phyloP scores from a whole-genome alignment of 371 early-diverging fungal species.

The Rhizopus delemar region DNA sequence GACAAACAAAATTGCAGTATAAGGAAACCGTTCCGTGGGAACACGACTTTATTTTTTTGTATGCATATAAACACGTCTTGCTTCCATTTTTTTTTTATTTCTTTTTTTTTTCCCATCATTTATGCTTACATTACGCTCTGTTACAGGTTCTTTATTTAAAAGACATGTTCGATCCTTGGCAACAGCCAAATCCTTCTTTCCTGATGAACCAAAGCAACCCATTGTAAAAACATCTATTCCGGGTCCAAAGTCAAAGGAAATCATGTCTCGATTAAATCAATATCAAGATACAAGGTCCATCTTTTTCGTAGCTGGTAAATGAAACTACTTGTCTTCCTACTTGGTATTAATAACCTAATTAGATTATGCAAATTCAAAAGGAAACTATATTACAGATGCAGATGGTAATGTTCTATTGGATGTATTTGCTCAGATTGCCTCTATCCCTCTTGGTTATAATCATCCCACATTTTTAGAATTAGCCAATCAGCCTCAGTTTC shows the following conservation, averaged over 20 bases:
- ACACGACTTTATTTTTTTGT: neutral
- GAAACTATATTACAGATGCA: conserved; percentile 76
- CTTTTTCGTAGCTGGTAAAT: conserved; percentile 50
- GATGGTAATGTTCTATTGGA: conserved; percentile 74
- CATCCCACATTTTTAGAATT: conserved; percentile 65
- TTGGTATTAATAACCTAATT: conserved; percentile 12
- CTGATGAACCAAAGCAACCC: conserved; percentile 45
- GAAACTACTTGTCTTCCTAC: neutral
- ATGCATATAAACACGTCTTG: neutral
- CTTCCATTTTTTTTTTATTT: neutral
- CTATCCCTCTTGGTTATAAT: conserved; percentile 79
- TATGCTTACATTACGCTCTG: conserved; percentile 5
- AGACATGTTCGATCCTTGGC: conserved; percentile 9
- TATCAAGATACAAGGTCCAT: conserved; percentile 52
- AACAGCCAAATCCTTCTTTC: conserved; percentile 12
- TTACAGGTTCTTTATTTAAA: neutral
- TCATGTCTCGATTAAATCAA: conserved; percentile 34
- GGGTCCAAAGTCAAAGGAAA: conserved; percentile 43
- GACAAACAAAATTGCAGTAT: conserved; percentile 8
- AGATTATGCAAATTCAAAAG: conserved; percentile 69
- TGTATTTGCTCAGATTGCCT: conserved; percentile 77
- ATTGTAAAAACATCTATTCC: conserved; percentile 42
- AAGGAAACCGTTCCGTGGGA: conserved; percentile 2
- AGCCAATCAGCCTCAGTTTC: conserved; percentile 55
- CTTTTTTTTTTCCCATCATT: neutral